Evolutionary conservation across 495 filamentous ascomycete species (phyloP), one percentile per base, ranked within the genome.

Genomic region (Wilcoxina mikolae): DNA sequence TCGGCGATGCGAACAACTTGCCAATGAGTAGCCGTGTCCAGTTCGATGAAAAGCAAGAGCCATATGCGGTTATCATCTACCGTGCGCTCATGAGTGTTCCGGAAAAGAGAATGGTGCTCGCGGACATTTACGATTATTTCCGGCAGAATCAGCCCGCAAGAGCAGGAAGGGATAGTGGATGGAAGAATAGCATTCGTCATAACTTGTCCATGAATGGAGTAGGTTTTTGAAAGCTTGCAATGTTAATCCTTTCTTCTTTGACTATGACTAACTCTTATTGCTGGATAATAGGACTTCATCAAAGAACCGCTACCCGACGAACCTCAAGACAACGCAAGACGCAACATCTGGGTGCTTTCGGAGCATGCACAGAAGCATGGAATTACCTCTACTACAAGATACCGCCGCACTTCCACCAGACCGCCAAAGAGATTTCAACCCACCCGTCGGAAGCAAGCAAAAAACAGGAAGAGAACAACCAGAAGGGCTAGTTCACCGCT

Each of bases 171-270:
- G 46, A 49, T 49, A 25, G 20, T 15, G 93, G 89, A 2, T 96
- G 93, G 91, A 84, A 91, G 68, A 96, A 95, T 69, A 95, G 88
- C 67, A 91, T 98, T 52, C 80, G 91, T 4, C 91, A 98, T 63
- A 98, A 98, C 61, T 71, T 98, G 0, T 95, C 87, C 11, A 98
- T 98, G 91, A 98, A 98, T 63, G 75, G 73, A 38, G 91, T 95
- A 76, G 68, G 85, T 76, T 4, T 28, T 44, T 42, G n/a, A n/a
- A n/a, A n/a, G n/a, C n/a, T n/a, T n/a, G n/a, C n/a, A n/a, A n/a
- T n/a, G n/a, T n/a, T 23, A 29, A 24, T 27, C 18, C 24, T 28
- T 45, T 25, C 18, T 53, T 44, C 18, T 25, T 38, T 0, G 17
- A 43, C 31, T 24, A 12, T 28, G 15, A 45, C 44, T 53, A 35